These are phyloP conservation scores for Hymenoscyphus infarciens DNA, from an alignment of 2,329 filamentous ascomycete species.

Conservation along the genomic window DNA sequence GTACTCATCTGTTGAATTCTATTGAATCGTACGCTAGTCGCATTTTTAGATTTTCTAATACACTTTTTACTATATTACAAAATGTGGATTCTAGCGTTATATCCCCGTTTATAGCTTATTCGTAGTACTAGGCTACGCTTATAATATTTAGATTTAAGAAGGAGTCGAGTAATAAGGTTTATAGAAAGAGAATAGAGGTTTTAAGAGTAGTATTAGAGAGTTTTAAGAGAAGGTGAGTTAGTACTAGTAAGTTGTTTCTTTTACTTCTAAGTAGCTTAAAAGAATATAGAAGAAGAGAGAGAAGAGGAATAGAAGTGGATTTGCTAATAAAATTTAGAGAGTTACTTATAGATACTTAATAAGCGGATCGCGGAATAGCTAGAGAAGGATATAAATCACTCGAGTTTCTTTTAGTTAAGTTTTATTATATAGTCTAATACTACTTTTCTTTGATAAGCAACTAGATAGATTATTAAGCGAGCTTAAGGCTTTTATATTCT, in stretches of 20 bases:
- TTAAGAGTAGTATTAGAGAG: slow-evolving; percentile 1
- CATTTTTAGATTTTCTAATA: slow-evolving; percentile 2
- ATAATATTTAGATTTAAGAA: slow-evolving; percentile 14
- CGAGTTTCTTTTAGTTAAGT: not conserved
- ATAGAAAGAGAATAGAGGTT: slow-evolving; percentile 8
- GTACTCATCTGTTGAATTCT: not conserved
- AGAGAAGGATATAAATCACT: not conserved
- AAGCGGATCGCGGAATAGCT: not conserved
- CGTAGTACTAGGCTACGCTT: slow-evolving; percentile 13
- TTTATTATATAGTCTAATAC: not conserved
- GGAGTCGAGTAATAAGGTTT: slow-evolving; percentile 5
- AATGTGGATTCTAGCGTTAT: not conserved
- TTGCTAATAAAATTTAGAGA: not conserved
- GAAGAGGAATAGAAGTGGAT: too few species aligned
- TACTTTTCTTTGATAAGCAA: not conserved
- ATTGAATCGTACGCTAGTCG: not conserved
- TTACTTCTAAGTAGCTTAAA: not conserved
- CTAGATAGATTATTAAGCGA: not conserved
- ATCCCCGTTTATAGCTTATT: slow-evolving; percentile 11
- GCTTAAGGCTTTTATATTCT: too few species aligned
- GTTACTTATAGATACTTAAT: not conserved
- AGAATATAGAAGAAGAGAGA: too few species aligned
- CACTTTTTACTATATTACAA: not conserved
- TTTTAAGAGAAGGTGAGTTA: slow-evolving; percentile 11
- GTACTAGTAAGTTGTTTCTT: slow-evolving; percentile 8